These are phyloP conservation scores for Colletotrichum scovillei DNA, from an alignment of 2,329 filamentous ascomycete species.

Conservation along the genomic window DNA sequence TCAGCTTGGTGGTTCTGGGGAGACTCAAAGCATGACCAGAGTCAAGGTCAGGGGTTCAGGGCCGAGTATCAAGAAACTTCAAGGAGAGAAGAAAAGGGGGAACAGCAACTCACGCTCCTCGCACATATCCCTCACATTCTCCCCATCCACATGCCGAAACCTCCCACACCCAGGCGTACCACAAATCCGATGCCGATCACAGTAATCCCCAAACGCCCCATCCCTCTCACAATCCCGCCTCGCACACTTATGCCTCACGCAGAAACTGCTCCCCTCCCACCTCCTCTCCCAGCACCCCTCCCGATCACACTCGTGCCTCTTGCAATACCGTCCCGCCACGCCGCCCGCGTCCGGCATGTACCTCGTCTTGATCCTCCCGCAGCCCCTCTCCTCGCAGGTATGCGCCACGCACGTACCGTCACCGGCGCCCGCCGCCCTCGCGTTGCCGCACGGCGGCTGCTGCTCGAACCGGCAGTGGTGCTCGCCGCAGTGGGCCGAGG, in stretches of 20 bases:
- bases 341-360: conserved; percentile 2
- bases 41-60: background rate
- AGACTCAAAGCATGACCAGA: background rate
- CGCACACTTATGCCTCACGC: conserved; percentile 42
- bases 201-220: conserved; percentile 36
- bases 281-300: conserved; percentile 39
- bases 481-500: conserved; percentile 41
- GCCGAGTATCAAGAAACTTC: background rate
- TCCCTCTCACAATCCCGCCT: conserved; percentile 41
- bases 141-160: conserved; percentile 26
- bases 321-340: conserved; percentile 31
- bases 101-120: conserved; percentile 41
- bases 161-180: conserved; percentile 25
- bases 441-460: conserved; percentile 39
- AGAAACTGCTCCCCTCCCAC: conserved; percentile 39
- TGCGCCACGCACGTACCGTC: conserved; percentile 38
- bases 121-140: conserved; percentile 33
- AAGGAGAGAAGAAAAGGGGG: background rate
- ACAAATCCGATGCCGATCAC: conserved; percentile 38
- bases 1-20: background rate
- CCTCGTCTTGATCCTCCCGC: conserved; percentile 35
- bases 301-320: conserved; percentile 41
- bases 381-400: conserved; percentile 39
- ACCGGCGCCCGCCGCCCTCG: conserved; percentile 31
- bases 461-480: conserved; percentile 43